Conservation (phyloP, 1,284 basidiomycete species). For the Sporisorium iseilematis-ciliati region DNA sequence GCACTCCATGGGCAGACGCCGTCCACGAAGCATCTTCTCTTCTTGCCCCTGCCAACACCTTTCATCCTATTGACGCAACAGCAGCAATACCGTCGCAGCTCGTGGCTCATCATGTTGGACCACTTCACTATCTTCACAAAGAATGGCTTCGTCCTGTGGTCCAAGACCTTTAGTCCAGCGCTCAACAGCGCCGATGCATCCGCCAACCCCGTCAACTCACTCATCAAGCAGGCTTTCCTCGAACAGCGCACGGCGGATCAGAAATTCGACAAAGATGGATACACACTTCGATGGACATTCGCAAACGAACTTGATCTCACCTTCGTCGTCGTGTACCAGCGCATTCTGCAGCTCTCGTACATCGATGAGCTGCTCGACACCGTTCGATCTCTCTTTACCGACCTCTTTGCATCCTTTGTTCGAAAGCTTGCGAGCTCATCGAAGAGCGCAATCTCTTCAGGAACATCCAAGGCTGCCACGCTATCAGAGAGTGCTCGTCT, state of each 20-base stretch:
- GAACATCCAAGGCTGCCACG: slow-evolving; percentile 73
- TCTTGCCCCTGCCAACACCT: slow-evolving; percentile 7
- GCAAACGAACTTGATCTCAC: slow-evolving; percentile 66
- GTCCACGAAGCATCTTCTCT: slow-evolving; percentile 11
- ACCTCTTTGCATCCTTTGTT: slow-evolving; percentile 58
- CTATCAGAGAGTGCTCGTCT: slow-evolving; percentile 54
- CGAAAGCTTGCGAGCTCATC: slow-evolving; percentile 75
- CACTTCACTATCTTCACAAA: slow-evolving; percentile 63
- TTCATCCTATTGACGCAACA: slow-evolving; percentile 6
- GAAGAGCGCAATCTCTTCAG: slow-evolving; percentile 81
- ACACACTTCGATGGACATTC: slow-evolving; percentile 64
- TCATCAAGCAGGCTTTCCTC: slow-evolving; percentile 65
- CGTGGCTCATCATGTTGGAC: slow-evolving; percentile 49
- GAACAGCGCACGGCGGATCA: slow-evolving; percentile 62
- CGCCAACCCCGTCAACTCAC: slow-evolving; percentile 57
- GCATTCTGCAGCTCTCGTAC: slow-evolving; percentile 93
- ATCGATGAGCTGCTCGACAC: slow-evolving; percentile 80
- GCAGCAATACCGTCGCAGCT: neutral
- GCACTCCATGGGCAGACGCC: slow-evolving; percentile 10
- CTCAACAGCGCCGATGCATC: slow-evolving; percentile 31
- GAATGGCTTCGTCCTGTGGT: slow-evolving; percentile 65
- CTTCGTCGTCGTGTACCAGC: slow-evolving; percentile 81
- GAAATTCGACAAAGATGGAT: slow-evolving; percentile 63
- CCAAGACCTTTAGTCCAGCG: slow-evolving; percentile 59
- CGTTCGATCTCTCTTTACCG: slow-evolving; percentile 57